Evolutionary conservation across 768 basidiomycete species (phyloP).

Genomic region (Thelephora ganbajun): DNA sequence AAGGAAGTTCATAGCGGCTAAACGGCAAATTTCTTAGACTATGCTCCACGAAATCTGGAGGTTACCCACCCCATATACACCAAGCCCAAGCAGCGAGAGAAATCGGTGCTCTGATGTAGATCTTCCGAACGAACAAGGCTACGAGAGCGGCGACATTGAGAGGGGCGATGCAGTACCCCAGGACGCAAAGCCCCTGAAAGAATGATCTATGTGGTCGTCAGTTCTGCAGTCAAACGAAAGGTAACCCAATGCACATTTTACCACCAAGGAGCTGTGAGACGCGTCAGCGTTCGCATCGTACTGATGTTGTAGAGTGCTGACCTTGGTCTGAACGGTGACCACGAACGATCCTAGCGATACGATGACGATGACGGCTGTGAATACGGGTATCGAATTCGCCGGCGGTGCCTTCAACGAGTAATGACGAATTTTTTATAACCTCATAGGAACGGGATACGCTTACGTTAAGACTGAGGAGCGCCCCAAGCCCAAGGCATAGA

Average conservation of each 20-base stretch:
- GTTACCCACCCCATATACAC: constrained; percentile 84
- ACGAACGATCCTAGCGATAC: constrained; percentile 82
- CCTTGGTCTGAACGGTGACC: constrained; percentile 95
- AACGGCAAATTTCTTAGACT: neutral
- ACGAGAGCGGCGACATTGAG: constrained; percentile 83
- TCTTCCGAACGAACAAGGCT: constrained; percentile 68
- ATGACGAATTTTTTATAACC: neutral
- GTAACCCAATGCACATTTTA: constrained; percentile 44
- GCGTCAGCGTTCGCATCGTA: constrained; percentile 1
- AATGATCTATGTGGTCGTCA: constrained; percentile 46
- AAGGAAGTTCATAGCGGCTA: constrained; percentile 90
- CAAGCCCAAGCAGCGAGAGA: constrained; percentile 84
- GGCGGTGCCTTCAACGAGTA: constrained; percentile 49
- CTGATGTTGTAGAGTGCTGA: constrained; percentile 15
- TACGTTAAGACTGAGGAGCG: constrained; percentile 80
- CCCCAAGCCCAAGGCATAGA: constrained; percentile 63
- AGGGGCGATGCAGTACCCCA: constrained; percentile 93
- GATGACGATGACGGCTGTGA: constrained; percentile 89
- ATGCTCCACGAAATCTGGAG: neutral
- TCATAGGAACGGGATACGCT: constrained; percentile 9
- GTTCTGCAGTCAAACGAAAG: neutral
- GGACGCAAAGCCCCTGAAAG: constrained; percentile 89
- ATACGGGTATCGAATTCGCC: constrained; percentile 74
- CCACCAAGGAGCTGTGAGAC: constrained; percentile 55
- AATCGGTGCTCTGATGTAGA: constrained; percentile 80